phyloP scores from a whole-genome alignment of 352 stramenopile species.

The Globisporangium rhizosaccharum region DNA sequence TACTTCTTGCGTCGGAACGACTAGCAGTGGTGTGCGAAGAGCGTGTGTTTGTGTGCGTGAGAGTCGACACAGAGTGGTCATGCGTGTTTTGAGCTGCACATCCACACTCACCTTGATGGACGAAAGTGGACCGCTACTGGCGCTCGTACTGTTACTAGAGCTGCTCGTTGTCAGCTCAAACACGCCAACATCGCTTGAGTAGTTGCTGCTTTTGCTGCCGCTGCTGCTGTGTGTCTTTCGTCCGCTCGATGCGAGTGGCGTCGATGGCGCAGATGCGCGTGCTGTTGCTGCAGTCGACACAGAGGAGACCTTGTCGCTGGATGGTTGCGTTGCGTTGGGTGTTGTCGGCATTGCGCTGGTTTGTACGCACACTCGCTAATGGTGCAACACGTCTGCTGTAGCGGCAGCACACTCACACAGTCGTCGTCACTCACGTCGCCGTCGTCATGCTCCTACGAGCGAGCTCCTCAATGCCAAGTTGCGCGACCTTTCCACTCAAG shows the following conservation, averaged over 20 bases:
- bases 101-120: constrained; percentile 5
- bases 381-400: no score
- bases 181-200: not conserved
- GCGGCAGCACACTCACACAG: no score
- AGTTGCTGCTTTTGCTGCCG: not conserved
- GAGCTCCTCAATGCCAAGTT: no score
- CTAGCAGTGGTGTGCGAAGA: constrained; percentile 10
- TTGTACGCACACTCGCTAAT: no score
- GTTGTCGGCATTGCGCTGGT: no score
- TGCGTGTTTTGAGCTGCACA: not conserved
- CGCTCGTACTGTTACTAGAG: not conserved
- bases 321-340: not conserved
- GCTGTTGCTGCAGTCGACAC: constrained; percentile 1
- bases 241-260: not conserved
- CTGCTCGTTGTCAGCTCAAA: not conserved
- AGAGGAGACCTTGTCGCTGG: constrained; percentile 6
- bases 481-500: no score
- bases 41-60: not conserved
- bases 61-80: not conserved
- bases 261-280: not conserved
- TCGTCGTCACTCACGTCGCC: no score
- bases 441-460: no score
- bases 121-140: not conserved
- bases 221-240: not conserved
- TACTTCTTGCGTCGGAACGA: constrained; percentile 51